Base-by-base conservation (phyloP, 108 stramenopile genomes). In the Cyclotella choctawhatcheeana region DNA sequence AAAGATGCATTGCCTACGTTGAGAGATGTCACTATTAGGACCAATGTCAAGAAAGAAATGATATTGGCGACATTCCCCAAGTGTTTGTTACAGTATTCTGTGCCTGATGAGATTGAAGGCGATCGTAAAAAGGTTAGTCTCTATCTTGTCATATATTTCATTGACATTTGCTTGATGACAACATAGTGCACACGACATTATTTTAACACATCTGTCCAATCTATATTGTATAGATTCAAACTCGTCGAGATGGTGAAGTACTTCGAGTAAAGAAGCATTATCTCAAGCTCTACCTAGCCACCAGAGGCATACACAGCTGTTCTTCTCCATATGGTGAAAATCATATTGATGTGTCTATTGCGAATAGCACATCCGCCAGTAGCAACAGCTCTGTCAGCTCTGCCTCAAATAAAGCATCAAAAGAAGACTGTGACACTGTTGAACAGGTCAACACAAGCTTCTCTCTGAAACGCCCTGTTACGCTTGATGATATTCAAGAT, bases 241-340 rank as follows among this genome's bases (percentile, higher is more conserved):
- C 48, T 27, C 77, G 77, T 37, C 56, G 84, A 5, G 77, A 79
- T 64, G 79, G 67, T 7, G 85, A 85, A 71, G 67, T 83, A 3
- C 60, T 76, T 20, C 78, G 85, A 27, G 65, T 80, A 20, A 83
- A 85, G 69, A 80, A 81, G 56, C 74, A 82, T 35, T 83, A 79
- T 45, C 65, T 85, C 20, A 79, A 81, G 53, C 50, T 83, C n/a
- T 85, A 75, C 31, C 58, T 80, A 3, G 81, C 76, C 34, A 72
- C 72, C 4, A 45, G 70, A 27, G 77, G 77, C 5, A 71, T 79
- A 48, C 76, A 77, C 69, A 69, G 56, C 29, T 64, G 53, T 0
- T 47, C 50, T 14, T 71, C 45, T 29, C 64, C 64, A 7, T 55
- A 8, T 33, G 58, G 27, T 2, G 58, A 32, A 14, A 51, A 66